A percentile compares a stretch with the other conserved stretches of the same genome.
These are phyloP conservation scores for Madurella fahalii DNA, from an alignment of 2,329 filamentous ascomycete genomes.

Conservation along the genomic window DNA sequence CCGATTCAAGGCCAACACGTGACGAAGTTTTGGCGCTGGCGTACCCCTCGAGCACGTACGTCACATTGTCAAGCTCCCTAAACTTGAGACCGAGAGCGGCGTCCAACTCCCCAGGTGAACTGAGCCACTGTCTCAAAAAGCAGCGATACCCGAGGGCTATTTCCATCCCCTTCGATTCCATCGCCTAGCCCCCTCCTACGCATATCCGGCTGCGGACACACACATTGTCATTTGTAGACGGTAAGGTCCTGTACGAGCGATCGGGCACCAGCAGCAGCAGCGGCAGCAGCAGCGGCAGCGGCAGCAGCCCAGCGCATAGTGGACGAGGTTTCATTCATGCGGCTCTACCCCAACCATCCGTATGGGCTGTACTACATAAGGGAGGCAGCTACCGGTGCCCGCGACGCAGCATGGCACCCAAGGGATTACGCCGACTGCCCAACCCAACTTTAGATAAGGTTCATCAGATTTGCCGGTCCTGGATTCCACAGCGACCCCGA, in stretches of 20 bases:
- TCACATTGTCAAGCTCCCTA: conserved; percentile 12
- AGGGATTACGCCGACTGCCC: neutral
- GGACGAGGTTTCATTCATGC: conserved; percentile 22
- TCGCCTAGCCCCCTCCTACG: too few species aligned
- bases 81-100: neutral
- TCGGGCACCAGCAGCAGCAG: conserved; percentile 13
- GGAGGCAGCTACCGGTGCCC: neutral
- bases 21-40: conserved; percentile 9
- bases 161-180: too few species aligned
- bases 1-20: conserved; percentile 16
- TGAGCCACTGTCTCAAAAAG: too few species aligned
- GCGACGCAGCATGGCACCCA: neutral
- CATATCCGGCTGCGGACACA: too few species aligned
- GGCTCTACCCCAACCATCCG: neutral
- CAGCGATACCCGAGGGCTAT: too few species aligned
- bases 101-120: neutral
- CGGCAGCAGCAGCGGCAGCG: conserved; percentile 10
- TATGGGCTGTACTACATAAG: neutral
- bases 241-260: neutral
- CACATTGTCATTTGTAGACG: too few species aligned
- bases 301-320: conserved; percentile 11
- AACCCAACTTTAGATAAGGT: neutral
- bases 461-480: neutral
- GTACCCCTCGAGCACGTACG: conserved; percentile 8
- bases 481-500: neutral